Conservation (phyloP, 495 filamentous ascomycete species). For the Tuber umbilicatum region DNA sequence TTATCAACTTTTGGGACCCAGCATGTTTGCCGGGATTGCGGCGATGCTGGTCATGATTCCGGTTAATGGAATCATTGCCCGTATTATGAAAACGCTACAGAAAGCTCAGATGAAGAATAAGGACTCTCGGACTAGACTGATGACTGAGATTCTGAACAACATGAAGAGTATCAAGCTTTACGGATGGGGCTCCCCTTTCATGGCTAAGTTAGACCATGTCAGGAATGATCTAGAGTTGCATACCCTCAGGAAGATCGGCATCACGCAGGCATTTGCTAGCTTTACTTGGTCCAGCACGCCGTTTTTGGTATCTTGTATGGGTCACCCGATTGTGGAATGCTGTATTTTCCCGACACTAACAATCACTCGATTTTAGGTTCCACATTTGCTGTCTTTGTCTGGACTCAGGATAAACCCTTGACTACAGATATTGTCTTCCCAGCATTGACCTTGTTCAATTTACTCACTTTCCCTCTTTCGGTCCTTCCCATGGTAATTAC, state of each 20-base stretch:
- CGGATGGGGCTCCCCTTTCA: constrained; percentile 94
- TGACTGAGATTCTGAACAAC: constrained; percentile 98
- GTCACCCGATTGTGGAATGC: neutral
- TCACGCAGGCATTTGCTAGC: constrained; percentile 85
- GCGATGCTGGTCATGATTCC: constrained; percentile 98
- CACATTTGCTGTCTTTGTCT: constrained; percentile 90
- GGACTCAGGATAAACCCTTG: constrained; percentile 69
- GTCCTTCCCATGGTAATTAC: constrained; percentile 98
- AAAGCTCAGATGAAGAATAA: constrained; percentile 99
- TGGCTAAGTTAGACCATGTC: constrained; percentile 91
- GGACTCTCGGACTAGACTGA: constrained; percentile 82
- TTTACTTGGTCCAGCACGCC: constrained; percentile 99
- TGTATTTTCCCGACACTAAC: neutral
- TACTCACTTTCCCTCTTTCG: constrained; percentile 85
- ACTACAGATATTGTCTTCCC: constrained; percentile 96
- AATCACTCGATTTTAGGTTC: constrained; percentile 46
- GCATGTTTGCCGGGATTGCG: constrained; percentile 93
- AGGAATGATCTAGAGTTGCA: constrained; percentile 92
- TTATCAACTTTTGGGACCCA: constrained; percentile 84
- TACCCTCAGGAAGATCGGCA: constrained; percentile 92
- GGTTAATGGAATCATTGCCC: constrained; percentile 86
- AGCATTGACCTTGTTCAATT: constrained; percentile 54
- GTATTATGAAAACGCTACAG: constrained; percentile 87
- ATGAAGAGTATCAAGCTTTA: constrained; percentile 99
- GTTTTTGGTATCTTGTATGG: constrained; percentile 82